Percentiles rank a stretch among this genome's conserved stretches.
These are phyloP conservation scores for Chrysanthemum makinoi DNA, from an alignment of 129 eudicot genomes.

Conservation along the genomic window DNA sequence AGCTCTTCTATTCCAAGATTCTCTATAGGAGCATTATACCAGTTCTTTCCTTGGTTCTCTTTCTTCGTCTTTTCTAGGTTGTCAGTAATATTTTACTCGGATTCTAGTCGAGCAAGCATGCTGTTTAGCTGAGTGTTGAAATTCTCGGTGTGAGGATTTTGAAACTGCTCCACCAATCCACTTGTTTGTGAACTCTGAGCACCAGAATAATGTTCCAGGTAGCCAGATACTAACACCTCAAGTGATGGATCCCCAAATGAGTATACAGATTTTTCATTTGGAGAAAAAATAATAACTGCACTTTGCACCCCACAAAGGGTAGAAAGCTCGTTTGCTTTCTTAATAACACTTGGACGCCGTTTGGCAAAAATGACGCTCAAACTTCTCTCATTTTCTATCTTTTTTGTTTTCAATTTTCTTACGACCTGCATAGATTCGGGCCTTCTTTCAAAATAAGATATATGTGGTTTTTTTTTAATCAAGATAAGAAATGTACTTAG, in stretches of 20 bases:
- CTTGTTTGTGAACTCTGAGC: constrained; percentile 10
- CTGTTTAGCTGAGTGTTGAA: constrained; percentile 37
- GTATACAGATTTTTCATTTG: constrained; percentile 26
- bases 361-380: too few relatives aligned
- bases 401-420: too few relatives aligned
- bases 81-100: constrained; percentile 34
- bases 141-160: constrained; percentile 27
- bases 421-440: too few relatives aligned
- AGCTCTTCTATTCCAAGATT: constrained; percentile 26
- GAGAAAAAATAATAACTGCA: constrained; percentile 37
- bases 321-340: too few relatives aligned
- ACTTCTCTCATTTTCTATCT: too few relatives aligned
- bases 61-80: constrained; percentile 24
- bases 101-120: constrained; percentile 24
- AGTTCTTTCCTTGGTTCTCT: constrained; percentile 16
- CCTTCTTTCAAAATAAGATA: too few relatives aligned
- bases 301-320: too few relatives aligned
- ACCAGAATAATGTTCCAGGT: constrained; percentile 16
- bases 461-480: too few relatives aligned
- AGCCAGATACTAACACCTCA: constrained; percentile 23
- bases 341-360: too few relatives aligned
- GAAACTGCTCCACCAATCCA: constrained; percentile 29
- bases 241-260: constrained; percentile 56
- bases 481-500: too few relatives aligned
- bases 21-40: constrained; percentile 47